Conservation (phyloP, 495 filamentous ascomycete species). For the Filosporella fistucella region DNA sequence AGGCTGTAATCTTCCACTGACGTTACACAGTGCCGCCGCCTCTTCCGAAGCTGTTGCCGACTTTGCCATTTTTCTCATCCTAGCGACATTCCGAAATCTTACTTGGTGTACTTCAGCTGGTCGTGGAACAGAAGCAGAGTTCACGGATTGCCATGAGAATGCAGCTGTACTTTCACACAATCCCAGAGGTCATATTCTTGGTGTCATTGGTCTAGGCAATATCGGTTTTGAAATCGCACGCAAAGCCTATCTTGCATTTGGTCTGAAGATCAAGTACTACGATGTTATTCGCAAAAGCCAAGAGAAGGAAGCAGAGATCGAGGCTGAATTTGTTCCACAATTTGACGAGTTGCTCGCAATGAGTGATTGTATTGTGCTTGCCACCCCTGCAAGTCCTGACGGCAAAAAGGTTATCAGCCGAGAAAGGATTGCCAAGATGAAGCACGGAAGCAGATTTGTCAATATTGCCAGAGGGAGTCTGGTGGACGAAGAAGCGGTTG, state of each 20-base stretch:
- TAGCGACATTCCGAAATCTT: constrained; percentile 51
- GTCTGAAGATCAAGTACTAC: constrained; percentile 66
- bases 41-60: constrained; percentile 56
- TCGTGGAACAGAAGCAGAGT: constrained; percentile 32
- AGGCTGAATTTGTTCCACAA: constrained; percentile 45
- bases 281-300: constrained; percentile 54
- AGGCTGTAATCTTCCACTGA: not conserved
- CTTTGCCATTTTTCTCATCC: constrained; percentile 50
- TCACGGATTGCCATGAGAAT: constrained; percentile 47
- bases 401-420: constrained; percentile 52
- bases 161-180: constrained; percentile 49
- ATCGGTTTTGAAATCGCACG: constrained; percentile 65
- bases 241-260: constrained; percentile 54
- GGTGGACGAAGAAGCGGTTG: constrained; percentile 64
- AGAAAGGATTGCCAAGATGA: constrained; percentile 45
- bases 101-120: constrained; percentile 48
- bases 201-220: constrained; percentile 55
- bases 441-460: constrained; percentile 56
- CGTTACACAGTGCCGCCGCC: constrained; percentile 39
- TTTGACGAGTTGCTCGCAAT: constrained; percentile 49
- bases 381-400: constrained; percentile 53
- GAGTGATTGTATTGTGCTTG: constrained; percentile 63
- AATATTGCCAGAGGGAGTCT: constrained; percentile 68
- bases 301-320: constrained; percentile 34
- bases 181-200: constrained; percentile 40